These are phyloP conservation scores for Eucalyptus shirleyi DNA, from an alignment of 345 rosid genomes.

Conservation along the genomic window DNA sequence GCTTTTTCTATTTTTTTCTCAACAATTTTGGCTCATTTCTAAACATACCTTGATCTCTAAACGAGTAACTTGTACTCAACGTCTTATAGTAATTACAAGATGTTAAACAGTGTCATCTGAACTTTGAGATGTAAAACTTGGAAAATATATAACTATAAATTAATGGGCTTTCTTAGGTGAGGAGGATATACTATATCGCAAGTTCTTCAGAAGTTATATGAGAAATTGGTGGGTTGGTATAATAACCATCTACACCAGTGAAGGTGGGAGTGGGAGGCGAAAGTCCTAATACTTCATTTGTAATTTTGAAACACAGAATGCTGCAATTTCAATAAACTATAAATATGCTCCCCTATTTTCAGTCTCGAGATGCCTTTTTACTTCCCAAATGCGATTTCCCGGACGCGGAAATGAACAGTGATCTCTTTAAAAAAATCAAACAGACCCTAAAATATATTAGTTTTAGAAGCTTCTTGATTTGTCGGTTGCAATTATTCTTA, in stretches of 20 bases:
- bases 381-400: neutral
- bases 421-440: neutral
- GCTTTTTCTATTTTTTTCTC: neutral
- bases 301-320: neutral
- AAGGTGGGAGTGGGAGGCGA: too few relatives aligned
- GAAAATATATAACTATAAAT: fast-evolving
- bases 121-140: fast-evolving
- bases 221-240: too few relatives aligned
- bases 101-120: fast-evolving
- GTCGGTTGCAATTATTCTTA: neutral
- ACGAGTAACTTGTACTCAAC: fast-evolving
- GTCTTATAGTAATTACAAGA: neutral
- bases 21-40: neutral
- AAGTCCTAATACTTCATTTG: neutral
- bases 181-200: too few relatives aligned
- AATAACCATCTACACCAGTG: fast-evolving
- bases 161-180: too few relatives aligned
- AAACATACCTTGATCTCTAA: neutral
- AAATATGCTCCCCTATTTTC: neutral
- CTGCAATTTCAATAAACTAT: neutral
- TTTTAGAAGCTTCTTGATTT: neutral
- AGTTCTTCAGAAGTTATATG: fast-evolving
- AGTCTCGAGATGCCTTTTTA: neutral
- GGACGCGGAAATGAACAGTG: neutral
- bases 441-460: neutral